phyloP scores from a whole-genome alignment of 1,284 basidiomycete species.

The Pisolithus thermaeus region DNA sequence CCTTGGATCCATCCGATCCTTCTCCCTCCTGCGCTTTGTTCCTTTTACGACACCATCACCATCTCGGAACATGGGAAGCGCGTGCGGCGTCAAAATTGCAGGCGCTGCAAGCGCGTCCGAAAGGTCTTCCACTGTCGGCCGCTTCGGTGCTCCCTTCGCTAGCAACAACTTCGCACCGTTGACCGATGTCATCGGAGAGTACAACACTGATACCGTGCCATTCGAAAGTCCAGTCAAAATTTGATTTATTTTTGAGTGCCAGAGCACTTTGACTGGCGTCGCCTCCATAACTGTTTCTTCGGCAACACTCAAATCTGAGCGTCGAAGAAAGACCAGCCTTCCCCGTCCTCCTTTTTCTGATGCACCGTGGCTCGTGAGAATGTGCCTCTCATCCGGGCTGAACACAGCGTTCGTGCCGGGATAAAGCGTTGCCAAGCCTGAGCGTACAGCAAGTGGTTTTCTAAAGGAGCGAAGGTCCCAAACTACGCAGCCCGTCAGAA shows the following conservation, averaged over 20 bases:
- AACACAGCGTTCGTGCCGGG: constrained; percentile 90
- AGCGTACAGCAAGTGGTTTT: constrained; percentile 70
- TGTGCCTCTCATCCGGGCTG: constrained; percentile 83
- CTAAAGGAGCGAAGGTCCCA: constrained; percentile 92
- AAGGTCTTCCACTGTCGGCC: constrained; percentile 76
- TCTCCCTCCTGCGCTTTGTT: constrained; percentile 82
- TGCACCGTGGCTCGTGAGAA: constrained; percentile 78
- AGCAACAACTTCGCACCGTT: constrained; percentile 90
- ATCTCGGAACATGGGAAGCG: constrained; percentile 85
- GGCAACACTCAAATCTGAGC: constrained; percentile 62
- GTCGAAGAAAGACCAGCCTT: constrained; percentile 67
- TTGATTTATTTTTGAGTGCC: constrained; percentile 99
- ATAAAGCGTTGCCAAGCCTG: constrained; percentile 72
- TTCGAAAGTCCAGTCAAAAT: constrained; percentile 85
- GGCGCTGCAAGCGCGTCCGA: constrained; percentile 77
- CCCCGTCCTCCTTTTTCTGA: constrained; percentile 63
- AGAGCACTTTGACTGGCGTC: constrained; percentile 82
- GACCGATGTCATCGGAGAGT: constrained; percentile 81
- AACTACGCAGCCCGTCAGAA: constrained; percentile 44
- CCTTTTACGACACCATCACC: constrained; percentile 64
- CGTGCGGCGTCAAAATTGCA: constrained; percentile 86
- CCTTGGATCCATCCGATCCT: constrained; percentile 80
- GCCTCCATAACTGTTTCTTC: constrained; percentile 61
- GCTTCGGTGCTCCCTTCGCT: constrained; percentile 67
- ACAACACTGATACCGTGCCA: constrained; percentile 84